Evolutionary conservation across 1,284 basidiomycete species (phyloP), one percentile per base, ranked within the genome.

Genomic region (Cutaneotrichosporon cyanovorans): DNA sequence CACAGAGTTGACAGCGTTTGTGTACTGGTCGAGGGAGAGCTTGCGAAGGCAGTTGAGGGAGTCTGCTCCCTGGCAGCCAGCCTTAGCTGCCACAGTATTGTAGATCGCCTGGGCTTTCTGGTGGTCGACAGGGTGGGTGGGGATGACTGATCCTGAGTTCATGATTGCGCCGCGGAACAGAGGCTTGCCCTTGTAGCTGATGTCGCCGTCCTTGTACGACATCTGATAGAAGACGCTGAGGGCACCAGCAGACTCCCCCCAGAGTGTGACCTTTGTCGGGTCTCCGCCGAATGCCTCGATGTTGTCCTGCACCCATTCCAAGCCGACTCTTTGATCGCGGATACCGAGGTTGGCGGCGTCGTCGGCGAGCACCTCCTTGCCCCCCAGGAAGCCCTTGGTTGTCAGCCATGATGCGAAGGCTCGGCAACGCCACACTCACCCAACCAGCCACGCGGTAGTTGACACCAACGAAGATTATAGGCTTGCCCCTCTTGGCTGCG

Each of bases 211-310:
- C 57, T 80, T 80, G 14, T 81, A 63, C 55, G 78, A 75, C 9
- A 81, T 73, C 2, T 76, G 78, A 25, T 75, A 68, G 0, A 22
- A 50, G 12, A 51, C 53, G 2, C 37, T 42, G 37, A 54, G 45
- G 16, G 48, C 44, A 14, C 81, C 82, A 0, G 80, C 81, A 47
- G 79, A 80, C 57, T 84, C 75, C 1, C 81, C 81, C 51, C 79
- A 78, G 58, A 71, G 60, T 11, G 68, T 70, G 23, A 70, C 62
- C 39, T 59, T 60, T 18, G 42, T 35, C 3, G 64, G 63, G 50
- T 71, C 65, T 4, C 69, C 68, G 22, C 69, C 68, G 42, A 70
- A 71, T 15, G 56, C 45, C 5, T 45, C 48, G 36, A 69, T 67
- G 55, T 66, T 59, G 32, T 58, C 53, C 35, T 63, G 59, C 25